Evolutionary conservation across 2,329 filamentous ascomycete species (phyloP), one percentile per base, ranked within the genome.

Genomic region (Fusarium temperatum): DNA sequence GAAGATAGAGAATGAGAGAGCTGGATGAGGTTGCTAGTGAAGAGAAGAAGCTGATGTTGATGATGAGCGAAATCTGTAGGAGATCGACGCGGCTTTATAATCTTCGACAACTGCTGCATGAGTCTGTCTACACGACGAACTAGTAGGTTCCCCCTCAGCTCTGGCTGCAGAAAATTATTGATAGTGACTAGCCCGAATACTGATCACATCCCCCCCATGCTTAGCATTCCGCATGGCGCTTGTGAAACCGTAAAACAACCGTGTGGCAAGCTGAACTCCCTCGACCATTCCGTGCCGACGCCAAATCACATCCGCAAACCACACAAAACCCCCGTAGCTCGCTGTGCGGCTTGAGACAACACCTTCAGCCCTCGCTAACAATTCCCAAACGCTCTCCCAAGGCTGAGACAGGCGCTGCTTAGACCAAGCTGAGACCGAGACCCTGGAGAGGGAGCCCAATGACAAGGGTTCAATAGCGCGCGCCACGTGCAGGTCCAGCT

Each of bases 51-150:
- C 0, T 12, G 14, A 17, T 12, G 26, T 22, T 12, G 45, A 48
- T 22, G 26, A 48, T 30, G 26, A 12, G 0, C 4, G 0, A 8
- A 30, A 17, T 4, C 20, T 2, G 15, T 17, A 2, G 28, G 47
- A 30, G 1, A 50, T 30, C 14, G 0, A 0, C 20, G 20, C 28
- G 9, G 10, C 28, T 50, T 50, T 50, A 30, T 50, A 30, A 0
- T 0, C 20, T 17, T 17, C 0, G 20, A 0, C 14, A 12, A 5
- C 9, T 30, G 45, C 45, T 48, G 45, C 14, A 17, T 42, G 20
- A n/a, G 14, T n/a, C 20, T 17, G 1, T 6, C 20, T 13, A n/a
- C 20, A 18, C 15, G 0, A 17, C 7, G 14, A 13, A n/a, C 28
- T 30, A 30, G 10, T 32, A n/a, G 5, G 3, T 50, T 9, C 1